Evolutionary conservation across 768 basidiomycete genomes (phyloP).

Genomic region (Hortiboletus campestris): DNA sequence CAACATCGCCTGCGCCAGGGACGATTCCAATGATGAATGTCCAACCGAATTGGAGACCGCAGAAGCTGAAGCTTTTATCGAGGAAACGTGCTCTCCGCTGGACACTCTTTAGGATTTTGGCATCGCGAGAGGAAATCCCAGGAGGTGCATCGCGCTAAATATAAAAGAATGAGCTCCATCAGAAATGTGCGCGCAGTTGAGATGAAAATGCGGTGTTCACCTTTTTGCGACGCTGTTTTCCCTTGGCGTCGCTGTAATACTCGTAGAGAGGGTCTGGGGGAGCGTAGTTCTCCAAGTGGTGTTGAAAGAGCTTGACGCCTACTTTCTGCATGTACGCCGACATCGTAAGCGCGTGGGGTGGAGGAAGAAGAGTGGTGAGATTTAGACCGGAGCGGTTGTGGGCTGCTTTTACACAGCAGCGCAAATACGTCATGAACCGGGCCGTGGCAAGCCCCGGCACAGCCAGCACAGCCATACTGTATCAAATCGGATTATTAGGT

Average conservation of each 20-base stretch:
- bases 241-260: slow-evolving; percentile 27
- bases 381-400: background rate
- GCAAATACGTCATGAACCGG: slow-evolving; percentile 14
- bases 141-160: slow-evolving; percentile 66
- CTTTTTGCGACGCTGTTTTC: slow-evolving; percentile 32
- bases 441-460: background rate
- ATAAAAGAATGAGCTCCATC: slow-evolving; percentile 10
- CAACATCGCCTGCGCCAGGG: slow-evolving; percentile 67
- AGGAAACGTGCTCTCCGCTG: slow-evolving; percentile 79
- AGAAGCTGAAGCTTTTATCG: slow-evolving; percentile 81
- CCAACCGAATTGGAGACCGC: slow-evolving; percentile 85
- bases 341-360: slow-evolving; percentile 15
- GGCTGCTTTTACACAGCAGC: background rate
- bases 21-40: slow-evolving; percentile 77
- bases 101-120: slow-evolving; percentile 69
- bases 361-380: background rate
- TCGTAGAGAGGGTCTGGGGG: slow-evolving; percentile 77
- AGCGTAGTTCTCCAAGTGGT: slow-evolving; percentile 62
- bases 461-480: background rate
- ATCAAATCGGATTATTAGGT: background rate
- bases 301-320: slow-evolving; percentile 59
- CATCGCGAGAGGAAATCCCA: slow-evolving; percentile 75
- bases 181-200: slow-evolving; percentile 37
- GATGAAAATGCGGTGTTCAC: slow-evolving; percentile 28
- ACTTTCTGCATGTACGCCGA: slow-evolving; percentile 39